Evolutionary conservation across 2,329 filamentous ascomycete species (phyloP).

Genomic region (Xylariaceae sp.): DNA sequence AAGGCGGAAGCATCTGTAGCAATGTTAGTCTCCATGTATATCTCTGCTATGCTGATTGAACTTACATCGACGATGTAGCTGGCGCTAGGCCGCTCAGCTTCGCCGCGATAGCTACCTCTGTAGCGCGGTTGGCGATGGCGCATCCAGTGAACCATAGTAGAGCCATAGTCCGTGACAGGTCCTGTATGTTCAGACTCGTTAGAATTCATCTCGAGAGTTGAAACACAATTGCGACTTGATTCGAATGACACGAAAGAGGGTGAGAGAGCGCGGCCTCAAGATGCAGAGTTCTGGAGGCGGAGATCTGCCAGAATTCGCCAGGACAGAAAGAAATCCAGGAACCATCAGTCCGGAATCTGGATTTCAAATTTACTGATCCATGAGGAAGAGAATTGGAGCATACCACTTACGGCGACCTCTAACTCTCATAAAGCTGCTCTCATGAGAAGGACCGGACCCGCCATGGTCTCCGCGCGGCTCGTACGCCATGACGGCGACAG

Average conservation of each 20-base stretch:
- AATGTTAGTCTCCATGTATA: conserved; percentile 6
- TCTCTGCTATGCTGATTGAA: conserved; percentile 16
- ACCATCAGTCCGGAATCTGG: neutral
- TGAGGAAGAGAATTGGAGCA: conserved; percentile 2
- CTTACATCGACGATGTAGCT: conserved; percentile 87
- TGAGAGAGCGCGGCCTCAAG: neutral
- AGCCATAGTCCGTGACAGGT: conserved; percentile 87
- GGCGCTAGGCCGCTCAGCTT: conserved; percentile 75
- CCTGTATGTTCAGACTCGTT: conserved; percentile 44
- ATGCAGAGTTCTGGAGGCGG: neutral
- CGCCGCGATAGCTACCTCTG: conserved; percentile 64
- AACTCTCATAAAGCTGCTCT: conserved; percentile 42
- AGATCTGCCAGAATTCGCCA: neutral
- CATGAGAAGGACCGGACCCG: conserved; percentile 36
- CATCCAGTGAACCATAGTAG: conserved; percentile 88
- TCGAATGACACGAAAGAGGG: neutral
- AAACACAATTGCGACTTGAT: neutral
- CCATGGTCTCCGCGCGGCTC: conserved; percentile 49
- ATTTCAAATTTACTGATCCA: neutral
- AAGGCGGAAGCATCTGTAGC: conserved; percentile 75
- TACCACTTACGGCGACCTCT: conserved; percentile 46
- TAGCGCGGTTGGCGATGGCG: conserved; percentile 73
- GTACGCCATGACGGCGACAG: conserved; percentile 42
- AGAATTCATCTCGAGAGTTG: conserved; percentile 8
- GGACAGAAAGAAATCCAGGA: neutral